Base-by-base conservation (phyloP, 768 basidiomycete species). In the Termitomyces sp. region DNA sequence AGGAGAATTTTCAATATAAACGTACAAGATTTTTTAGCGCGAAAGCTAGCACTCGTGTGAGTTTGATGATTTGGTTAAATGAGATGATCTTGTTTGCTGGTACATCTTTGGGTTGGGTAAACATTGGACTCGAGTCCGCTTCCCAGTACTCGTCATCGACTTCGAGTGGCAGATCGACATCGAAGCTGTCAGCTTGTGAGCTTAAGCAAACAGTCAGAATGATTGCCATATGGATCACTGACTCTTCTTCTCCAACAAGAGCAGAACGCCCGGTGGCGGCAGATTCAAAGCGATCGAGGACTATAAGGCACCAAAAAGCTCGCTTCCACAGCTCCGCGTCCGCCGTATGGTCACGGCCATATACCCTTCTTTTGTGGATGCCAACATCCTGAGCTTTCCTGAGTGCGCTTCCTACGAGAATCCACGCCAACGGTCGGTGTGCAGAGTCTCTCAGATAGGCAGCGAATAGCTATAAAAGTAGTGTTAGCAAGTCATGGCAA, bases 111-210 rank as follows among this genome's bases (percentile, higher is more conserved):
- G 90, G 91, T 60, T 93, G 92, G 56, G 79, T 77, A 69, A 90
- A 92, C 27, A 79, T 76, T 25, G 68, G 64, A 10, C 71, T 66
- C 12, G 80, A 74, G 52, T 68, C 73, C 16, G 69, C 70, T 57
- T 83, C 79, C 91, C 90, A 94, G 64, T 84, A 91, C 57, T 86
- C 82, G 61, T 88, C 86, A 59, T 95, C 90, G 13, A 93, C 86
- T 66, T 92, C 90, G 12, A 89, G 76, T 38, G 90, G 90, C 32
- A 89, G 71, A 43, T 91, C 91, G 25, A 88, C 73, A 65, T 95
- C 93, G 64, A 91, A 91, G 66, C 91, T 94, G 59, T 45, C 33
- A 20, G 29, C 36, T 44, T 6, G 41, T 64, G 31, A 60, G 53
- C 35, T 18, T 47, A 32, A 55, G 33, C 44, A 55, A 20, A 36